Evolutionary conservation across 352 stramenopile species (phyloP).

Genomic region (Phytophthora chlamydospora): DNA sequence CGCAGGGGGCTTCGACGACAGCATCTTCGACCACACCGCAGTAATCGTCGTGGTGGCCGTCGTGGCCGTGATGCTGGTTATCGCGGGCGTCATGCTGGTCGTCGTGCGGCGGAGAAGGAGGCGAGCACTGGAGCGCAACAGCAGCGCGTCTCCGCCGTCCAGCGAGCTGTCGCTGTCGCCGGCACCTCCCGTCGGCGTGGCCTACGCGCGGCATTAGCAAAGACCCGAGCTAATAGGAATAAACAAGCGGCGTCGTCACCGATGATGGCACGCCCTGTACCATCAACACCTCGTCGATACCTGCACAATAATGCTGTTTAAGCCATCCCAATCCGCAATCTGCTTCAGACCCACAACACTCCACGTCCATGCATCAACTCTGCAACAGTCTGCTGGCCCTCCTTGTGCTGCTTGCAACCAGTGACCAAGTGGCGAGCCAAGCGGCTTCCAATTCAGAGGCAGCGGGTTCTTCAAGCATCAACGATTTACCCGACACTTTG

Average conservation of each 20-base stretch:
- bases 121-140: conserved; percentile 30
- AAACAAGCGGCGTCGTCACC: conserved; percentile 2
- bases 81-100: conserved; percentile 23
- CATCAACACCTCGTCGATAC: conserved; percentile 11
- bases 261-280: conserved; percentile 2
- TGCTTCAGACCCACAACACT: too few species aligned
- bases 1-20: conserved; percentile 3
- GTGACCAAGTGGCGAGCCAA: background rate
- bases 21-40: conserved; percentile 22
- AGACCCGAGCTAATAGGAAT: conserved; percentile 5
- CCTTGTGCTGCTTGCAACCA: background rate
- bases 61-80: conserved; percentile 15
- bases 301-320: background rate
- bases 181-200: conserved; percentile 16
- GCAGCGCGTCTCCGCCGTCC: conserved; percentile 11
- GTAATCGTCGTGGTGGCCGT: conserved; percentile 22
- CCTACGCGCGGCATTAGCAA: conserved; percentile 28
- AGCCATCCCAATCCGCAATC: background rate
- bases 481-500: background rate
- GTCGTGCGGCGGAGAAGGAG: conserved; percentile 19
- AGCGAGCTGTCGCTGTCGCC: conserved; percentile 20
- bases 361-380: too few species aligned
- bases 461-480: background rate
- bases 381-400: background rate
- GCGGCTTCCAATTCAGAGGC: conserved; percentile 1